Conservation (phyloP, 257 asterid species). For the Leonotis leonurus region DNA sequence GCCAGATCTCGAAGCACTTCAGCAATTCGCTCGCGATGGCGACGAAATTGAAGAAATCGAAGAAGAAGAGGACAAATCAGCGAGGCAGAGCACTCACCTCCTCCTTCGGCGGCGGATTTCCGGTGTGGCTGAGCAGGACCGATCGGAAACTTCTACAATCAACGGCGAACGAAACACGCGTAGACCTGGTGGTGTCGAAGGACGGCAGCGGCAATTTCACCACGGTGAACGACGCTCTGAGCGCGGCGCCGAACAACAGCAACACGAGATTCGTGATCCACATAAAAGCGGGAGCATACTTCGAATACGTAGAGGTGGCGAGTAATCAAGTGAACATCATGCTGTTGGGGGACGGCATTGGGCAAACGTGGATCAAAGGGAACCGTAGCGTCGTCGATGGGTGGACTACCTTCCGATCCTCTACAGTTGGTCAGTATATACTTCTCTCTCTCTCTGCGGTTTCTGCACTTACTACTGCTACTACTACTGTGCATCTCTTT, state of each 20-base stretch:
- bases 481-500: background rate
- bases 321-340: conserved; percentile 46
- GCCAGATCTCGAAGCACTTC: conserved; percentile 57
- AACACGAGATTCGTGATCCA: conserved; percentile 64
- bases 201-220: conserved; percentile 85
- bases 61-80: background rate
- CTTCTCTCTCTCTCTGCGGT: background rate
- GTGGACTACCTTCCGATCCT: conserved; percentile 93
- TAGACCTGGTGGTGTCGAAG: conserved; percentile 54
- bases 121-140: conserved; percentile 51
- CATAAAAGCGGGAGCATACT: conserved; percentile 84
- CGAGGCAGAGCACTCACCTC: background rate
- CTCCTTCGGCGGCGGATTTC: conserved; percentile 44
- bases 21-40: conserved; percentile 86
- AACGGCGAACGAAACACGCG: conserved; percentile 27
- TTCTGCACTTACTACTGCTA: background rate
- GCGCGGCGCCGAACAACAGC: conserved; percentile 74
- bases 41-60: conserved; percentile 40
- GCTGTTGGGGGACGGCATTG: conserved; percentile 92
- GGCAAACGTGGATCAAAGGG: conserved; percentile 77
- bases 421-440: conserved; percentile 66
- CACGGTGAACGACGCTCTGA: conserved; percentile 57
- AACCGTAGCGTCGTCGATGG: conserved; percentile 81
- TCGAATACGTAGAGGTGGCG: conserved; percentile 62
- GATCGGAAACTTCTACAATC: conserved; percentile 64